Evolutionary conservation across 192 early-diverging fungal genomes (phyloP).

Genomic region (Thoreauomyces humboldtii): DNA sequence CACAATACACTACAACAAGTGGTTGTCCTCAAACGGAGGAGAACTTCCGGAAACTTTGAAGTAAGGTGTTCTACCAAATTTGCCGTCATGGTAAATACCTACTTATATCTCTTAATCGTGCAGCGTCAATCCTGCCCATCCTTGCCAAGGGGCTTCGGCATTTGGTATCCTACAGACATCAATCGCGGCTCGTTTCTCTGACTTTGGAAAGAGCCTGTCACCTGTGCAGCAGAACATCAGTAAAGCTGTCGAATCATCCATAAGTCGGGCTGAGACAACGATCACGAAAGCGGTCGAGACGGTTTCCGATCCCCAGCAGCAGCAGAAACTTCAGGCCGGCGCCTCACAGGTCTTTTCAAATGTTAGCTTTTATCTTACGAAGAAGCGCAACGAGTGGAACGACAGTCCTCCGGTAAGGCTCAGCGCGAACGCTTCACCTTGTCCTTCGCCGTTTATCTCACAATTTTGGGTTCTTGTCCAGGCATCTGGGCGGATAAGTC

Average conservation of each 20-base stretch:
- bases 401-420: conserved; percentile 22
- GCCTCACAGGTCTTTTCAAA: conserved; percentile 35
- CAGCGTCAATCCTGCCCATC: conserved; percentile 39
- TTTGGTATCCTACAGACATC: conserved; percentile 29
- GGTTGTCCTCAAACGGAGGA: conserved; percentile 46
- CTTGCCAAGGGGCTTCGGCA: conserved; percentile 39
- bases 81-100: background rate
- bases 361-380: conserved; percentile 27
- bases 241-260: conserved; percentile 7
- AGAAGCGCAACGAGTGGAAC: conserved; percentile 41
- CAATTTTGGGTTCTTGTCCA: background rate
- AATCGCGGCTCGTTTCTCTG: conserved; percentile 28
- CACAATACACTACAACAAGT: conserved; percentile 65
- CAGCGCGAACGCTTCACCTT: background rate
- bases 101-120: background rate
- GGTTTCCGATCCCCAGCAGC: conserved; percentile 19
- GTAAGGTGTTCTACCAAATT: background rate
- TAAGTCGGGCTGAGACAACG: background rate
- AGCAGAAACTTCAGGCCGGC: conserved; percentile 23
- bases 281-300: conserved; percentile 15
- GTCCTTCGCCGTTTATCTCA: background rate
- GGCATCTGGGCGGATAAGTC: background rate
- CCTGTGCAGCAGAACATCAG: conserved; percentile 22
- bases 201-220: conserved; percentile 26
- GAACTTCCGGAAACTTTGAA: conserved; percentile 5